These are phyloP conservation scores for Salix arbutifolia DNA, from an alignment of 345 rosid species.

Conservation along the genomic window DNA sequence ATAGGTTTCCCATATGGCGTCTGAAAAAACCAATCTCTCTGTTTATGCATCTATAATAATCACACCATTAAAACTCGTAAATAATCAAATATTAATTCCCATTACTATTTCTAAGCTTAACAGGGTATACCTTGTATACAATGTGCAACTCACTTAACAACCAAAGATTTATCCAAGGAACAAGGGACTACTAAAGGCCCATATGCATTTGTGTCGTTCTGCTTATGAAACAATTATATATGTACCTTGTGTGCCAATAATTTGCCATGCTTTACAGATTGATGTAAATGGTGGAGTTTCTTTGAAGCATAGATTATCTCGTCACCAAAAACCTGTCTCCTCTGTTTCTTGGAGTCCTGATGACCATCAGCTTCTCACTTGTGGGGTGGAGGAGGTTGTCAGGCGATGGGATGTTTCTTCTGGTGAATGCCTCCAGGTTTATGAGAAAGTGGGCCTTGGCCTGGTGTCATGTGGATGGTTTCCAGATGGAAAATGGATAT, in stretches of 20 bases:
- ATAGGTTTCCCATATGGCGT: background rate
- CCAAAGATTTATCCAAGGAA: background rate
- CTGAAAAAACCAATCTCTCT: background rate
- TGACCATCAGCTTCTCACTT: constrained; percentile 59
- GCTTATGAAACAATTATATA: background rate
- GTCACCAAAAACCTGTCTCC: constrained; percentile 53
- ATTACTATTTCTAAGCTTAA: background rate
- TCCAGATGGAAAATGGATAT: constrained; percentile 48
- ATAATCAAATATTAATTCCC: background rate
- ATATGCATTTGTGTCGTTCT: background rate
- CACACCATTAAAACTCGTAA: background rate
- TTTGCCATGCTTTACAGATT: constrained; percentile 31
- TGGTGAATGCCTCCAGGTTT: constrained; percentile 51
- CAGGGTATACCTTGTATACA: background rate
- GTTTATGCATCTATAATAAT: background rate
- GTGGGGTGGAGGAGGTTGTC: constrained; percentile 60
- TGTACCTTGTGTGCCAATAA: background rate
- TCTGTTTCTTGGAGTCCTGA: constrained; percentile 63
- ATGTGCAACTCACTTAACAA: background rate
- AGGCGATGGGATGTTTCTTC: constrained; percentile 61
- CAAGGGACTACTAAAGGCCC: background rate
- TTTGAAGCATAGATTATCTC: constrained; percentile 45
- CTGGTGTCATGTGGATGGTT: constrained; percentile 74
- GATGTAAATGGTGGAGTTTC: constrained; percentile 36
- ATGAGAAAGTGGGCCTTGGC: constrained; percentile 48